Base-by-base conservation (phyloP, 176 grass and related monocot species). In the Rhynchospora tenuis region DNA sequence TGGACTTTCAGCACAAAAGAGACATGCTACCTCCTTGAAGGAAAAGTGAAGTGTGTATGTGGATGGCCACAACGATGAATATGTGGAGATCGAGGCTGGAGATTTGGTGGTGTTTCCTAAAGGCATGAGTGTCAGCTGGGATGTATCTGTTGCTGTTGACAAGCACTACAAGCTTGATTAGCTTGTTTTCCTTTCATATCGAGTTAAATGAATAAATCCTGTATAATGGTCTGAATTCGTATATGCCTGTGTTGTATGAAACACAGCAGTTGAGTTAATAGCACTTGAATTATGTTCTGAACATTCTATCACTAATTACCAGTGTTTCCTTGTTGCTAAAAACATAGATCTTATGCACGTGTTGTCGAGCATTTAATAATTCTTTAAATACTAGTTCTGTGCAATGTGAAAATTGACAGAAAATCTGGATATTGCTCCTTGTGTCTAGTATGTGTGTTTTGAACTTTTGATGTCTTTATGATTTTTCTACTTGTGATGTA, bases 11-110 rank as follows among this genome's bases (percentile, higher is more conserved):
- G 88, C 3, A 89, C 93, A 71, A 98, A 98, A 88, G 96, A 98
- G 82, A 98, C 91, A 17, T 98, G 93, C 89, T 98, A 90, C 86
- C 88, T 98, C 61, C 89, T 98, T 59, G 82, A 98, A 86, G 95
- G 95, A 65, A 98, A 98, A 88, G 95, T 95, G 79, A 98, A 95
- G 84, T n/a, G 95, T 98, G 26, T 98, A 91, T 88, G 92, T 92
- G 2, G 92, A 98, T 0, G 95, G 92, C 7, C 87, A 94, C 51
- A 88, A 88, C 27, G 85, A 91, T 17, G 92, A 90, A 14, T 98
- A 84, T 87, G 92, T 98, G n/a, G 95, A 98, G 86, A 93, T 95
- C 44, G 84, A 83, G 12, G 91, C 95, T 10, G 95, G 95, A 57
- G 92, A 98, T 80, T 85, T 98, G 22, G 95, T 95, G 87, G 95